Evolutionary conservation across 2,329 filamentous ascomycete species (phyloP).

Genomic region (Leptographium galeiforme): DNA sequence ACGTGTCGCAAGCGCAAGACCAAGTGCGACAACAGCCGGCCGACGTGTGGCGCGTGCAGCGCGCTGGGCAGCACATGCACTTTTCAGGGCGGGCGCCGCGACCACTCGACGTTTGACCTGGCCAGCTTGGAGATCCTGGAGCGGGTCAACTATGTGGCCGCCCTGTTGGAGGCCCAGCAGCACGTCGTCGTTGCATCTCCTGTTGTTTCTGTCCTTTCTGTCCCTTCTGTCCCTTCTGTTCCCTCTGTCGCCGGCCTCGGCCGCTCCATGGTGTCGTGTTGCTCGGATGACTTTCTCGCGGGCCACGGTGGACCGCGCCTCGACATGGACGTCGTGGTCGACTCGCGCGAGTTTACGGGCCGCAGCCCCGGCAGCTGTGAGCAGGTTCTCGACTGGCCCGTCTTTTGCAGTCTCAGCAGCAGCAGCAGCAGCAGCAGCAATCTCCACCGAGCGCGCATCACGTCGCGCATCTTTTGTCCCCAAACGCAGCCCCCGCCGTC

Average conservation of each 20-base stretch:
- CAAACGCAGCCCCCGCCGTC: no score
- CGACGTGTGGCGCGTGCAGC: constrained; percentile 12
- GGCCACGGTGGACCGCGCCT: no score
- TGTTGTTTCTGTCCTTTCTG: no score
- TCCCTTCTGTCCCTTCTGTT: not conserved
- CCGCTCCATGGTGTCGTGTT: not conserved
- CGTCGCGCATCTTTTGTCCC: no score
- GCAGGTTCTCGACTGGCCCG: constrained; percentile 2
- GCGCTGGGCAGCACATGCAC: constrained; percentile 6
- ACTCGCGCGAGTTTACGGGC: not conserved
- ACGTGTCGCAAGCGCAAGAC: constrained; percentile 12
- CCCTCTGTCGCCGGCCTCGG: not conserved
- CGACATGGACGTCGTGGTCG: not conserved
- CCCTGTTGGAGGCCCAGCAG: not conserved
- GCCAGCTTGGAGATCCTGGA: constrained; percentile 16
- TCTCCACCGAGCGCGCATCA: no score
- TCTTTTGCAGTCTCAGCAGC: not conserved
- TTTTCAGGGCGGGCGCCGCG: not conserved
- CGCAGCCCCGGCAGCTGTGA: not conserved
- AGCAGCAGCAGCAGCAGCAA: no score
- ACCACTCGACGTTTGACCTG: constrained; percentile 10
- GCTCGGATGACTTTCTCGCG: no score
- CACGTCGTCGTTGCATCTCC: not conserved
- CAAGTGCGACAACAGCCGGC: constrained; percentile 14
- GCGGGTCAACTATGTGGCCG: constrained; percentile 3